Evolutionary conservation across 2,329 filamentous ascomycete genomes (phyloP).

Genomic region (Parascedosporium putredinis): DNA sequence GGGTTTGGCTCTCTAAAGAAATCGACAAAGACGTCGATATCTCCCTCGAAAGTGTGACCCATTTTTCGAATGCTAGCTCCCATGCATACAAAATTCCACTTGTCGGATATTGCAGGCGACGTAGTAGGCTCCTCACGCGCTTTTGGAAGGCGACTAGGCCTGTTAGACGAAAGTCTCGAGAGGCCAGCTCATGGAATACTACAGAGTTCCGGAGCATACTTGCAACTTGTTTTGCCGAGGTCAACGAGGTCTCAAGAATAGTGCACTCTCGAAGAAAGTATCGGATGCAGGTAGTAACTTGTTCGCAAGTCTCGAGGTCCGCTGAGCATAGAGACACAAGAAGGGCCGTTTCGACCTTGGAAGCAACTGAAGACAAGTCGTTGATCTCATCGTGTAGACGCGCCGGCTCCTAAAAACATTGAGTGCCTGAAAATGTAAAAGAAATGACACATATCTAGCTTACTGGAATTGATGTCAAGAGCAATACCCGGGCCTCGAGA

Average conservation of each 20-base stretch:
- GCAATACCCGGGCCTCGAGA: slow-evolving; percentile 41
- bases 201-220: slow-evolving; percentile 50
- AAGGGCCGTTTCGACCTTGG: slow-evolving; percentile 51
- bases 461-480: slow-evolving; percentile 41
- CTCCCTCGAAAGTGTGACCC: slow-evolving; percentile 54
- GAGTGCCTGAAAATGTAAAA: not conserved
- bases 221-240: slow-evolving; percentile 37
- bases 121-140: slow-evolving; percentile 47
- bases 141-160: slow-evolving; percentile 62
- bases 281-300: slow-evolving; percentile 51
- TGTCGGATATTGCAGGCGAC: slow-evolving; percentile 51
- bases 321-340: slow-evolving; percentile 55
- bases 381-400: slow-evolving; percentile 42
- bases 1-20: slow-evolving; percentile 40
- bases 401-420: slow-evolving; percentile 36
- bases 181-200: slow-evolving; percentile 51
- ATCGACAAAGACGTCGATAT: slow-evolving; percentile 44
- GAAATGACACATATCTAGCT: slow-evolving; percentile 12
- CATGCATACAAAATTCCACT: slow-evolving; percentile 58
- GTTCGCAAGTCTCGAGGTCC: slow-evolving; percentile 54
- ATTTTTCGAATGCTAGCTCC: slow-evolving; percentile 55
- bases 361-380: slow-evolving; percentile 41
- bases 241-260: slow-evolving; percentile 39
- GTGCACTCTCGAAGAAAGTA: slow-evolving; percentile 52
- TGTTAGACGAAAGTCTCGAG: slow-evolving; percentile 54